Evolutionary conservation across 2,329 filamentous ascomycete species (phyloP), one percentile per base, ranked within the genome.

Genomic region (Cladophialophora immunda): DNA sequence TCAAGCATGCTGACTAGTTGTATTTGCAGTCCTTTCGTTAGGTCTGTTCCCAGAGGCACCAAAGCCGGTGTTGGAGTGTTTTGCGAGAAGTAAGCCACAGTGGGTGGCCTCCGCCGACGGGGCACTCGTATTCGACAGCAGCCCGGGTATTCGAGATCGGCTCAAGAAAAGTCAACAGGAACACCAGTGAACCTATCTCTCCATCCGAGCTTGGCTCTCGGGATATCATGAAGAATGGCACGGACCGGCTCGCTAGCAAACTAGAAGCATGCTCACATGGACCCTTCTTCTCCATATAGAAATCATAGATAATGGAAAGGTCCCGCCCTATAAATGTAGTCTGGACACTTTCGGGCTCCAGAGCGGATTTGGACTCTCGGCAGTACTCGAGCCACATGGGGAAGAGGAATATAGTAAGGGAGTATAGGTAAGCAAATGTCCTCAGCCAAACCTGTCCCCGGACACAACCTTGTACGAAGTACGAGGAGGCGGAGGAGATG

Each of bases 1-100:
- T 47, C 41, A 47, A 47, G 41, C 41, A 47, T 47, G 19, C 41
- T 47, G 41, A 47, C 41, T 47, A 47, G 41, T 47, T 47, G 41
- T 47, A 13, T 22, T 47, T 47, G 41, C 15, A 47, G 41, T 47
- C 19, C 15, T 47, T 47, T 17, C 41, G 41, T 47, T 47, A 47
- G 41, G 41, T 47, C 41, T 47, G 4, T 47, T 47, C 41, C 41
- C 41, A 17, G 41, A 47, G 41, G 41, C 41, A 47, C 41, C 41
- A 47, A 47, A 47, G 41, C 41, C 41, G 41, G 41, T 47, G 41
- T 4, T 47, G 19, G 41, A 47, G 41, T 47, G 41, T 47, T 47
- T 47, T 47, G 41, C 41, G 19, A 47, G 41, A 47, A 47, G 41
- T 22, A 47, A 47, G 19, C 19, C 41, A 47, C 41, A 47, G 19